Percentiles rank a stretch among this genome's conserved stretches.
Conservation (phyloP, 352 stramenopile genomes). For the Phytophthora sp. region DNA sequence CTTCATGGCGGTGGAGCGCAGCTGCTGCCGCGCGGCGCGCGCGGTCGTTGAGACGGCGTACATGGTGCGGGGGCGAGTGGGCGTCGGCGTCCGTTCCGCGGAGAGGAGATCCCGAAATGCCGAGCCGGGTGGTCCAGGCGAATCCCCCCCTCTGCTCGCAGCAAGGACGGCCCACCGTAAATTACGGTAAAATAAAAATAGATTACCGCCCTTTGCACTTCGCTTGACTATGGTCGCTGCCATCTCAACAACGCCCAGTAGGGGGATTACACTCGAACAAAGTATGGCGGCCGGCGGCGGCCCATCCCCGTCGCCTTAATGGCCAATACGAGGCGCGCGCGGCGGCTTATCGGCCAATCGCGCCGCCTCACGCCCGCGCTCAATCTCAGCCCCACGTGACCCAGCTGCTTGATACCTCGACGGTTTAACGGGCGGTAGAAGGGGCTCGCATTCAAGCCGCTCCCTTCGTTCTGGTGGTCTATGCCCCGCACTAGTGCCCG, state of each 20-base stretch:
- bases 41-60: conserved; percentile 68
- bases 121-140: conserved; percentile 24
- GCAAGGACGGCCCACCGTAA: conserved; percentile 20
- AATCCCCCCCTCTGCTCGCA: conserved; percentile 5
- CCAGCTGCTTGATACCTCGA: not conserved
- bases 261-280: too few relatives aligned
- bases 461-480: conserved; percentile 42
- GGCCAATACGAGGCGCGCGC: too few relatives aligned
- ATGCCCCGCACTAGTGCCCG: too few relatives aligned
- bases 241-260: too few relatives aligned
- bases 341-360: too few relatives aligned
- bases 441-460: not conserved
- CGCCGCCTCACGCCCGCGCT: too few relatives aligned
- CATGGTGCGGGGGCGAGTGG: conserved; percentile 34
- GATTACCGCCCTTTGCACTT: not conserved
- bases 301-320: too few relatives aligned
- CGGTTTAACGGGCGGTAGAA: conserved; percentile 19
- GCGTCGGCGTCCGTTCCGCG: conserved; percentile 33
- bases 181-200: conserved; percentile 12
- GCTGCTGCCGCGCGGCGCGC: conserved; percentile 67
- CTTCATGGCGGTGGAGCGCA: conserved; percentile 72
- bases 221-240: too few relatives aligned
- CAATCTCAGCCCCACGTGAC: conserved; percentile 40
- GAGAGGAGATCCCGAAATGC: conserved; percentile 86
- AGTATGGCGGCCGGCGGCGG: too few relatives aligned